Evolutionary conservation across 2,329 filamentous ascomycete species (phyloP).

Genomic region (Cladosporium sphaerospermum): DNA sequence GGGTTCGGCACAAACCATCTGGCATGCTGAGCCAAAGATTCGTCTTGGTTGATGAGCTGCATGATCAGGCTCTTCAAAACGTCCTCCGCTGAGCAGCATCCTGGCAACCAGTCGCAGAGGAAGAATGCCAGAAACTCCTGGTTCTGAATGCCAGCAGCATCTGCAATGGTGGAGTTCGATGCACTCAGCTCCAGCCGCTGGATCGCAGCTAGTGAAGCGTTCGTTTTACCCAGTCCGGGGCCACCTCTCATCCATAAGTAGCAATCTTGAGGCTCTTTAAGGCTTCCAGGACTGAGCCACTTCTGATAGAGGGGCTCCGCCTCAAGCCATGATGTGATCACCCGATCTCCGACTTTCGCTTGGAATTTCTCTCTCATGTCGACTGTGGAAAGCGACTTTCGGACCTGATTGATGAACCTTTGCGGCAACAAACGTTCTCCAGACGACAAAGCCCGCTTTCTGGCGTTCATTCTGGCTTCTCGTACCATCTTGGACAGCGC

Average conservation of each 20-base stretch:
- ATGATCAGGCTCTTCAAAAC: conserved; percentile 10
- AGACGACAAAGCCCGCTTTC: not conserved
- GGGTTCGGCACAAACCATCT: conserved; percentile 3
- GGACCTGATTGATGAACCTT: conserved; percentile 8
- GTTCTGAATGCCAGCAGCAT: too few relatives aligned
- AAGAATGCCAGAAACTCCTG: conserved; percentile 6
- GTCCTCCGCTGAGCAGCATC: conserved; percentile 2
- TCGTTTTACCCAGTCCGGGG: too few relatives aligned
- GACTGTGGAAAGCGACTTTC: conserved; percentile 3
- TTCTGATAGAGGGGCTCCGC: too few relatives aligned
- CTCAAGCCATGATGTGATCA: too few relatives aligned
- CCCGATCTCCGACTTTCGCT: not conserved
- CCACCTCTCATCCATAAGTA: too few relatives aligned
- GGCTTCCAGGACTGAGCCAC: too few relatives aligned
- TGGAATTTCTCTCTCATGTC: conserved; percentile 6
- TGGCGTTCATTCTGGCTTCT: too few relatives aligned
- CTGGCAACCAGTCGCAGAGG: conserved; percentile 2
- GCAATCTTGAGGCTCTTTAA: too few relatives aligned
- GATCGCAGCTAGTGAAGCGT: too few relatives aligned
- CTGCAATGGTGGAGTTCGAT: too few relatives aligned
- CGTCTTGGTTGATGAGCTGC: conserved; percentile 12
- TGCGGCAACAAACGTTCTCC: conserved; percentile 2
- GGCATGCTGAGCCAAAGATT: conserved; percentile 9
- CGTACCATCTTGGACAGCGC: too few relatives aligned
- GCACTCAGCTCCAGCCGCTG: too few relatives aligned